Conservation (phyloP, 2,329 filamentous ascomycete species). For the Coleophoma eucalyptorum region DNA sequence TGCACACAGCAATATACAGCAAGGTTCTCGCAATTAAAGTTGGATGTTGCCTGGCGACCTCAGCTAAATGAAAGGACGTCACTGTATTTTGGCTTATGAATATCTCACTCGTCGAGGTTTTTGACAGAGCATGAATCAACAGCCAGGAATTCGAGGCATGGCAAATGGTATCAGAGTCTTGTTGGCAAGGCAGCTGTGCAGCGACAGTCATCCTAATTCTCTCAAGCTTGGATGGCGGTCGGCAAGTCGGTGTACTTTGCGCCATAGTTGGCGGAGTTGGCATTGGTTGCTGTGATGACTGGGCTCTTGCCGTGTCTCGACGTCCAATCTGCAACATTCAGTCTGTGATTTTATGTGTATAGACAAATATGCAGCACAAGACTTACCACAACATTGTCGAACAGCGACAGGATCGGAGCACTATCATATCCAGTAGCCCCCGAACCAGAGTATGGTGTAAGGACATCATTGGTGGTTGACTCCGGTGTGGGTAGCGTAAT, state of each 20-base stretch:
- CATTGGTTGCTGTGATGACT: slow-evolving; percentile 5
- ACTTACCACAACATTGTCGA: slow-evolving; percentile 24
- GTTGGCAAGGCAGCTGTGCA: slow-evolving; percentile 24
- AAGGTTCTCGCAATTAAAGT: slow-evolving; percentile 20
- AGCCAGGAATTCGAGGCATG: slow-evolving; percentile 19
- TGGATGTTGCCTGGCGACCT: slow-evolving; percentile 17
- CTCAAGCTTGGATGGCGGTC: slow-evolving; percentile 16
- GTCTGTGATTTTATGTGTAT: not conserved
- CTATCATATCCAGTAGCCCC: slow-evolving; percentile 8
- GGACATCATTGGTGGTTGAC: slow-evolving; percentile 21
- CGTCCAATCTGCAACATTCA: slow-evolving; percentile 19
- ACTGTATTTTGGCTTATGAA: slow-evolving; percentile 2
- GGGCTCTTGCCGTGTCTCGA: slow-evolving; percentile 11
- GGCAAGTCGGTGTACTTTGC: slow-evolving; percentile 12
- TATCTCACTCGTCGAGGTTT: slow-evolving; percentile 1
- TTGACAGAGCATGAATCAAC: slow-evolving; percentile 17
- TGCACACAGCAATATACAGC: slow-evolving; percentile 21
- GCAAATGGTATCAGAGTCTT: slow-evolving; percentile 19
- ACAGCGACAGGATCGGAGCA: slow-evolving; percentile 22
- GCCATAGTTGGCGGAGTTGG: slow-evolving; percentile 15
- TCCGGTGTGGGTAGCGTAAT: slow-evolving; percentile 23
- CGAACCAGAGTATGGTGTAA: slow-evolving; percentile 13
- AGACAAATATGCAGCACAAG: not conserved
- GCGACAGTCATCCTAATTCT: slow-evolving; percentile 20
- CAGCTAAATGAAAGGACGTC: slow-evolving; percentile 14